phyloP scores from a whole-genome alignment of 1,284 basidiomycete genomes.

The Mixia osmundae region DNA sequence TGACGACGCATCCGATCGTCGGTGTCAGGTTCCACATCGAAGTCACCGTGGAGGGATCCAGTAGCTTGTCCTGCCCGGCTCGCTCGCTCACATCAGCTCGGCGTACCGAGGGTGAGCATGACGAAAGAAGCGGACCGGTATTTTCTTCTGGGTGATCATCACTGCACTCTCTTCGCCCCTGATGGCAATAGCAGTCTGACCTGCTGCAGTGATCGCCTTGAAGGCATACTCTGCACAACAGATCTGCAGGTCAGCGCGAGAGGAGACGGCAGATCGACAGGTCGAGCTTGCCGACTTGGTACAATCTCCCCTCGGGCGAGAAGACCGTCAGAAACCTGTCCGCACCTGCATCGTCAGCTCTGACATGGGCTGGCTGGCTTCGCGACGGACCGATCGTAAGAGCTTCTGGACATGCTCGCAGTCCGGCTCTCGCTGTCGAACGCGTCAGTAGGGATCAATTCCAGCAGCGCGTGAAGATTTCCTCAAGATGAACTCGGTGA shows the following conservation, averaged over 20 bases:
- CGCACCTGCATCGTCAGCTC: no score
- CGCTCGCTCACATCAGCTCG: neutral
- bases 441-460: no score
- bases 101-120: neutral
- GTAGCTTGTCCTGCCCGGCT: constrained; percentile 63
- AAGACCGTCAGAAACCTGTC: constrained; percentile 27
- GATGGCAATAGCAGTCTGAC: constrained; percentile 79
- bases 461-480: no score
- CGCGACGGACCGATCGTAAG: no score
- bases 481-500: no score
- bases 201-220: constrained; percentile 93
- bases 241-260: constrained; percentile 7
- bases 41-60: constrained; percentile 82
- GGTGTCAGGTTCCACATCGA: constrained; percentile 93
- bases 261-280: neutral
- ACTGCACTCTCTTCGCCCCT: constrained; percentile 85
- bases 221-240: constrained; percentile 71
- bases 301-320: constrained; percentile 28
- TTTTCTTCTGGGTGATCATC: constrained; percentile 93
- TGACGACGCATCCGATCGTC: constrained; percentile 92
- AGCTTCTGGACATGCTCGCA: constrained; percentile 9
- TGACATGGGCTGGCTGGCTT: no score
- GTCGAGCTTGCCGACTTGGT: constrained; percentile 73
- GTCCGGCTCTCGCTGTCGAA: no score
- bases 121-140: constrained; percentile 39